Conservation (phyloP, 805 yeast genomes). For the Teunomyces panamensis region DNA sequence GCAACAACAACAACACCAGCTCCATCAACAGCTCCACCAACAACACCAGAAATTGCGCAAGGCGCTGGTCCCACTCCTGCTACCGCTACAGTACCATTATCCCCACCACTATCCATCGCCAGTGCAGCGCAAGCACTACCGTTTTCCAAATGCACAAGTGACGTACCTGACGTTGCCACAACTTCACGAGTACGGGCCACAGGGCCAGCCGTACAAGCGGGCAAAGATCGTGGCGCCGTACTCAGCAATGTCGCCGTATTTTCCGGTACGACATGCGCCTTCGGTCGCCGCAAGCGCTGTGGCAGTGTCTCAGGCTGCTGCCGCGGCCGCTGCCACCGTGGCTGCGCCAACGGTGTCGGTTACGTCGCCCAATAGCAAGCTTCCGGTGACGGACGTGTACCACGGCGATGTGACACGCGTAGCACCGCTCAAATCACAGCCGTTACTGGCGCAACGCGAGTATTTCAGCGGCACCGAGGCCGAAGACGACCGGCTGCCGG, state of each 20-base stretch:
- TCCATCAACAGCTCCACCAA: constrained; percentile 5
- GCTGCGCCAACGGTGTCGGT: background rate
- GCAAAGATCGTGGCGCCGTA: constrained; percentile 8
- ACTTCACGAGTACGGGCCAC: background rate
- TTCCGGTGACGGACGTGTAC: constrained; percentile 48
- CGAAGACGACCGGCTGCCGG: constrained; percentile 27
- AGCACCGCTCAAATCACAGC: constrained; percentile 52
- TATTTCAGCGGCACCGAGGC: constrained; percentile 22
- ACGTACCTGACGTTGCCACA: constrained; percentile 9
- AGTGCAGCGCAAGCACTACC: constrained; percentile 10
- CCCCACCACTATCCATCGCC: constrained; percentile 9
- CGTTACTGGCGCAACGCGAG: constrained; percentile 47
- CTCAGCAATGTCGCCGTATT: constrained; percentile 8
- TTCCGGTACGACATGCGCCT: constrained; percentile 6
- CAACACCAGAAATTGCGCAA: background rate
- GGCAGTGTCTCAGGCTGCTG: background rate
- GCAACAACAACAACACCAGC: constrained; percentile 6
- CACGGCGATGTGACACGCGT: constrained; percentile 43
- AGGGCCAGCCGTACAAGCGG: constrained; percentile 3
- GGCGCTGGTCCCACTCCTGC: background rate
- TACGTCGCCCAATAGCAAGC: constrained; percentile 20
- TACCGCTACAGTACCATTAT: background rate
- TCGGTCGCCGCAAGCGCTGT: background rate
- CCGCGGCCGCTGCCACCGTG: background rate
- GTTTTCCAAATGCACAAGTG: constrained; percentile 10